Percentiles rank a stretch among this genome's conserved stretches.
phyloP scores from a whole-genome alignment of 495 filamentous ascomycete genomes.

The Chlorociboria aeruginascens region DNA sequence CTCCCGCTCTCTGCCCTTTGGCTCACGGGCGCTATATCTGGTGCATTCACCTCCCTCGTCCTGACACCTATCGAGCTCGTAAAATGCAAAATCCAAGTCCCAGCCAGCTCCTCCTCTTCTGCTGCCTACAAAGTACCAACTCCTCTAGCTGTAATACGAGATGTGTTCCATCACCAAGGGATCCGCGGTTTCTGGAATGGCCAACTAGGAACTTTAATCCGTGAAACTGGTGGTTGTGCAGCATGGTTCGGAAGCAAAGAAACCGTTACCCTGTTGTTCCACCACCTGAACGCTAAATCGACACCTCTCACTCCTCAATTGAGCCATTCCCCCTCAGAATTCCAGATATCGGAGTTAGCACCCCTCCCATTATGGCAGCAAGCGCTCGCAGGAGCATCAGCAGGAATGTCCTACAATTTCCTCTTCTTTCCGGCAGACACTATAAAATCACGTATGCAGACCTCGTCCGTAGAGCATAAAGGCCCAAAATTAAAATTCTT shows the following conservation, averaged over 20 bases:
- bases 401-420: conserved; percentile 92
- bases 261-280: conserved; percentile 56
- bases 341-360: conserved; percentile 7
- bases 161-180: conserved; percentile 72
- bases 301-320: background rate
- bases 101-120: conserved; percentile 20
- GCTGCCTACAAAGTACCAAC: conserved; percentile 12
- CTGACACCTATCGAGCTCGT: conserved; percentile 94
- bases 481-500: conserved; percentile 46
- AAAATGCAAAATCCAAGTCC: conserved; percentile 96
- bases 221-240: conserved; percentile 84
- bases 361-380: conserved; percentile 64
- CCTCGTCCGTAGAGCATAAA: conserved; percentile 48
- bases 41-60: conserved; percentile 81
- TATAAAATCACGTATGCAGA: conserved; percentile 94
- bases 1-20: conserved; percentile 64
- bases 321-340: background rate
- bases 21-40: conserved; percentile 67
- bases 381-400: conserved; percentile 76
- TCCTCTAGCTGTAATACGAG: conserved; percentile 42
- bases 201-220: conserved; percentile 82
- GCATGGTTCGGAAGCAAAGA: conserved; percentile 97
- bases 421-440: conserved; percentile 95
- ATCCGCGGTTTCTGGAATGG: conserved; percentile 87
- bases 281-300: conserved; percentile 22